Base-by-base conservation (phyloP, 805 yeast species). In the Spathaspora boniae region DNA sequence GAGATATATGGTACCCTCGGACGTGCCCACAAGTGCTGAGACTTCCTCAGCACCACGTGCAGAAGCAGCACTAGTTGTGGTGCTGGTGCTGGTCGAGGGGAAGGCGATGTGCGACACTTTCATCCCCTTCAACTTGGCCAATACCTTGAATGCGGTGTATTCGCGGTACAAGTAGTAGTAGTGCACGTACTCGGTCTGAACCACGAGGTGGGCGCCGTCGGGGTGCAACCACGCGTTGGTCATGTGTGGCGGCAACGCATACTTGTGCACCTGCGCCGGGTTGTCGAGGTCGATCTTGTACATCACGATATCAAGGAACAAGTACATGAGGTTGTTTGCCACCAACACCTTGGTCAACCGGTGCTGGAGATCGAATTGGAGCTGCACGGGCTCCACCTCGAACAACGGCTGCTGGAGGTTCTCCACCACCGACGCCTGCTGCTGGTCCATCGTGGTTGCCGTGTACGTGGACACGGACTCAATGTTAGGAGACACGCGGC, bases 151-250 rank as follows among this genome's bases (percentile, higher is more conserved):
- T 12, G 46, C 47, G 3, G 45, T 43, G 39, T 64, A 63, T 0
- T 54, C 40, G 14, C 49, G 47, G 41, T 65, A 59, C 28, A 66
- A 44, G 37, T 64, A 61, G 43, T 45, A 63, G 40, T 60, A 53
- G 6, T 34, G 41, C 4, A 46, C 37, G 12, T 43, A 27, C 31
- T 51, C 53, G 6, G 54, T 37, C 34, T 62, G 68, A 9, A 55
- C 38, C 11, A 66, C 42, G 31, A 67, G 51, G 36, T 59, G 66
- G 4, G 33, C 31, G 3, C 72, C 73, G 35, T 51, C 54, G 3
- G 67, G 66, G 33, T 66, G 60, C 6, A 64, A 42, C 72, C 72
- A 67, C 14, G 54, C 38, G 24, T 54, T 47, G 2, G 58, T 52
- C 3, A 64, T 38, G 12, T 36, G 31, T 4, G 31, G 32, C 6